Base-by-base conservation (phyloP, 805 yeast species). In the Spathaspora sp. region DNA sequence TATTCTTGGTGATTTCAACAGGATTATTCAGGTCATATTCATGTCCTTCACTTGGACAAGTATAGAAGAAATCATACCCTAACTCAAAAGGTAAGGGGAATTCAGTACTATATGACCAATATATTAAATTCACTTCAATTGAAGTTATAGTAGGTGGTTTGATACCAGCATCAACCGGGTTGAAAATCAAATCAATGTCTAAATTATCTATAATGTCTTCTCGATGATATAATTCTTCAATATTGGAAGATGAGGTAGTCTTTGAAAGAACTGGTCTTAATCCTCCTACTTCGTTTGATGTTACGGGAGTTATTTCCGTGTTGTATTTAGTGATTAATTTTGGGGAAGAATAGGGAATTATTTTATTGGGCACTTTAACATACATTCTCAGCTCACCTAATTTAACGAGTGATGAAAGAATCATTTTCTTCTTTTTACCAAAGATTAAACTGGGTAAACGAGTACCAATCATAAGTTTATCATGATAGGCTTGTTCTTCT, bases 51-150 rank as follows among this genome's bases (percentile, higher is more conserved):
- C 50, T 48, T 2, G 66, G 63, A 42, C 61, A 61, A 20, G 68
- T 60, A 52, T 75, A 73, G 56, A 73, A 72, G 55, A 75, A 74
- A 51, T 75, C 79, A 50, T 72, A 73, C 10, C 68, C 72, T 18
- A 75, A 54, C 26, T 65, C 63, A 46, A 70, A 58, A 5, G 77
- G 78, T 29, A 75, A 56, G 2, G 78, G 77, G 50, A 66, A 73
- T 20, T 72, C 76, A 3, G 77, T 62, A 42, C 63, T 59, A 56
- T 68, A 72, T 1, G 78, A 58, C 78, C 78, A 74, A 14, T 71
- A 63, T 1, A 74, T 70, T 7, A 74, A 57, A 51, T 70, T 73
- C 18, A 63, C 52, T 12, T 73, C 78, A 14, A 75, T 60, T 52
- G 52, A 59, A 16, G 63, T 57, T 16, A 75, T 69, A 9, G 52